Evolutionary conservation across 768 basidiomycete genomes (phyloP), one percentile per base, ranked within the genome.

Genomic region (Chiua virens): DNA sequence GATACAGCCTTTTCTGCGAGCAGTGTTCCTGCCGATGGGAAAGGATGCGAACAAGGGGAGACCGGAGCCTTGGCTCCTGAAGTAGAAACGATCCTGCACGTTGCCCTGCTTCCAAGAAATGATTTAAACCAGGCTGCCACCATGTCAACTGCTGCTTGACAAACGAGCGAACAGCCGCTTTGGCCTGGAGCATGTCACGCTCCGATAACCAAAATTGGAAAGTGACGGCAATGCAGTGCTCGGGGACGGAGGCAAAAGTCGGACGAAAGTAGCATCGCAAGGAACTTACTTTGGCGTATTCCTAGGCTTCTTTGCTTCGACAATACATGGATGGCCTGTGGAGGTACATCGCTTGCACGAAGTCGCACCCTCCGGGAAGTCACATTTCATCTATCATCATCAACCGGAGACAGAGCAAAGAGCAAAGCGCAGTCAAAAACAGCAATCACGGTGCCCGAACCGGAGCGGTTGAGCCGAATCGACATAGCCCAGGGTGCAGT

Each of bases 281-380:
- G 41, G 36, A 43, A 82, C 89, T 81, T 68, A 92, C 90, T 91
- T 92, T 54, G 89, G 89, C 21, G 83, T 82, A 23, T 80, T 86
- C 61, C 83, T 78, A 48, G 82, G 86, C 72, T 89, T 90, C 54
- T 89, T 79, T 43, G 89, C 89, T 69, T 91, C 89, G 35, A 92
- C 89, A 57, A 91, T 83, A 66, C 90, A 92, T 38, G 82, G 76
- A 69, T 90, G 87, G 2, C 86, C 84, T 45, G 83, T 80, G 23
- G 77, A 60, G 59, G 80, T 85, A 69, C 90, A 92, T 42, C 90
- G 80, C 62, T 79, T 84, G 71, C 90, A 92, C n/a, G 86, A 83
- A 61, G 81, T 83, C 47, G 86, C 82, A 52, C 81, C 75, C 56
- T 74, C 75, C 35, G 85, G 85, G 64, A 92, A 91, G 58, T 85